These are phyloP conservation scores for Pleurotus cornucopiae DNA, from an alignment of 768 basidiomycete species.

Conservation along the genomic window DNA sequence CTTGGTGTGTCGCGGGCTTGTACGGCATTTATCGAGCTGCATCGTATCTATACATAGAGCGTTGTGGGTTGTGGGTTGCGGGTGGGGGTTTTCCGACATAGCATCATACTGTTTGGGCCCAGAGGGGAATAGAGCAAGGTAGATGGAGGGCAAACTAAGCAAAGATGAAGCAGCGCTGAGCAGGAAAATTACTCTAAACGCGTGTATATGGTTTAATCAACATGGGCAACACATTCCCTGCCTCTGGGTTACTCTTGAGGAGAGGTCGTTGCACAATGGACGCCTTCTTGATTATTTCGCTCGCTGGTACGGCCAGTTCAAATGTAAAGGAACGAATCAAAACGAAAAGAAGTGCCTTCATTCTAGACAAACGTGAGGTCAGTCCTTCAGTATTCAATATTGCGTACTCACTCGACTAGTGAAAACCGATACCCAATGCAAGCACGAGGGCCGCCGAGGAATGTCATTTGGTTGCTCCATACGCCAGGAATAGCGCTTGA, in stretches of 20 bases:
- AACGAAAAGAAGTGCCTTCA: constrained; percentile 30
- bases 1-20: too few relatives aligned
- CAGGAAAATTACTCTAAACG: too few relatives aligned
- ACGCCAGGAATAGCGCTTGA: constrained; percentile 36
- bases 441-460: constrained; percentile 39
- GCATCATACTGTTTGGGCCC: too few relatives aligned
- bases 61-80: too few relatives aligned
- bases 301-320: constrained; percentile 17
- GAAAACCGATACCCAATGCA: constrained; percentile 47
- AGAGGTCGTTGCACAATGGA: constrained; percentile 3
- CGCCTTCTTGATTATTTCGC: constrained; percentile 4
- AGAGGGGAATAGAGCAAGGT: too few relatives aligned
- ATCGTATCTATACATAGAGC: too few relatives aligned
- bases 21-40: too few relatives aligned
- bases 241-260: not conserved
- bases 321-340: constrained; percentile 29
- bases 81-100: too few relatives aligned
- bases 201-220: not conserved
- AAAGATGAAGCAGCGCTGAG: not conserved
- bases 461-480: constrained; percentile 35
- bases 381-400: not conserved
- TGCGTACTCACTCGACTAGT: constrained; percentile 37
- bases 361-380: constrained; percentile 14
- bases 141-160: not conserved
- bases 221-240: constrained; percentile 5